Evolutionary conservation across 345 rosid species (phyloP).

Genomic region (Eucalyptus curtisii): DNA sequence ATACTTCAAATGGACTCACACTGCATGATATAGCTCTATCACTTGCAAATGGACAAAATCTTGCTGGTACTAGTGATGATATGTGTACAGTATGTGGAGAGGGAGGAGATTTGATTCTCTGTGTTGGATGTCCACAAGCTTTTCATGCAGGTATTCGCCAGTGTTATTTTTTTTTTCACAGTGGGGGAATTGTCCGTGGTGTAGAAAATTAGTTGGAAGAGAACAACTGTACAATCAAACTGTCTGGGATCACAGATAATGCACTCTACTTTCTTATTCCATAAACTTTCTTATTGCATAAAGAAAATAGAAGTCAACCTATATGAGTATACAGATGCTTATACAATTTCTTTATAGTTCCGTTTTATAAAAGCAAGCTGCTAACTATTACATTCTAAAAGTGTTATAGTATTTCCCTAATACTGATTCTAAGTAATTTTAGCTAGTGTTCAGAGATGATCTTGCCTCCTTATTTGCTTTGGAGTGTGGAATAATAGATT

Average conservation of each 20-base stretch:
- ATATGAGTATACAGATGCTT: background rate
- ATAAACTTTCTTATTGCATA: background rate
- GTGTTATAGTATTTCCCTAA: background rate
- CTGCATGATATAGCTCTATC: constrained; percentile 93
- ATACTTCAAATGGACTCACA: constrained; percentile 63
- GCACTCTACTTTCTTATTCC: background rate
- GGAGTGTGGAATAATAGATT: background rate
- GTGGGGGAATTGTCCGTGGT: background rate
- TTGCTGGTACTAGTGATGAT: constrained; percentile 70
- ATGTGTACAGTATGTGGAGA: constrained; percentile 86
- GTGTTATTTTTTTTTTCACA: background rate
- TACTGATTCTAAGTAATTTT: background rate
- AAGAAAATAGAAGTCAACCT: background rate
- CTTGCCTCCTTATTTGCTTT: background rate
- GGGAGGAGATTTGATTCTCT: constrained; percentile 67
- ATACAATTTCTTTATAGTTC: background rate
- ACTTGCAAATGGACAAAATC: constrained; percentile 67
- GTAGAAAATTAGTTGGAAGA: background rate
- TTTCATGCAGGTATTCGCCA: constrained; percentile 50
- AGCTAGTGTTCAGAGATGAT: background rate
- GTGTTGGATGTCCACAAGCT: constrained; percentile 82
- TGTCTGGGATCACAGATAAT: background rate
- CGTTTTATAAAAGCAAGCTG: background rate
- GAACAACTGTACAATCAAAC: background rate
- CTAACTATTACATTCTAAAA: background rate